phyloP scores from a whole-genome alignment of 257 asterid genomes.

The Solanum chmielewskii region DNA sequence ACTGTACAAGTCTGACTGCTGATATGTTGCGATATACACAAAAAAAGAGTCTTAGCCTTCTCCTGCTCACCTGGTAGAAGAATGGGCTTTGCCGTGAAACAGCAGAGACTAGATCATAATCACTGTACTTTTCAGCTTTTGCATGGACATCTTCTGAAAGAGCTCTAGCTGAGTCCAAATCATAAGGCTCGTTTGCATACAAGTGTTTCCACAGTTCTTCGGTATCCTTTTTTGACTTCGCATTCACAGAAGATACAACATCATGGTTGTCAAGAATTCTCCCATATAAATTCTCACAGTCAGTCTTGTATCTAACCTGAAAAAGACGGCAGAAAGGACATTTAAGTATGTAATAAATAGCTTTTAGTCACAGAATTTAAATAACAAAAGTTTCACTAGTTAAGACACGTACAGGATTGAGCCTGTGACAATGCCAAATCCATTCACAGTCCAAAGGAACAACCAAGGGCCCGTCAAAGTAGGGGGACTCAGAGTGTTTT shows the following conservation, averaged over 20 bases:
- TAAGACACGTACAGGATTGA: constrained; percentile 66
- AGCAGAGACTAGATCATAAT: constrained; percentile 76
- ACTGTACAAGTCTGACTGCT: not conserved
- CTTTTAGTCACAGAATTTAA: not conserved
- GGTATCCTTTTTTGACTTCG: constrained; percentile 23
- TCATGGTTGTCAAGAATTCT: constrained; percentile 57
- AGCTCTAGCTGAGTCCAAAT: constrained; percentile 27
- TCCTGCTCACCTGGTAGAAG: constrained; percentile 68
- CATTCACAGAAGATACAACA: constrained; percentile 57
- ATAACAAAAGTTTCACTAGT: not conserved
- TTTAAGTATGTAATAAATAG: not conserved
- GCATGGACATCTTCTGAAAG: constrained; percentile 9
- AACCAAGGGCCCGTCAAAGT: constrained; percentile 60
- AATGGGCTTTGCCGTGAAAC: constrained; percentile 82
- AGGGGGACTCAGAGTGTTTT: constrained; percentile 59
- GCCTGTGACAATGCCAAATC: constrained; percentile 99
- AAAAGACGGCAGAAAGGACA: not conserved
- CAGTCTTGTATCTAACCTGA: constrained; percentile 75
- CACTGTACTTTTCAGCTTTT: constrained; percentile 34
- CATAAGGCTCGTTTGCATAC: constrained; percentile 63
- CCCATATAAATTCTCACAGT: constrained; percentile 72
- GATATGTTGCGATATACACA: not conserved
- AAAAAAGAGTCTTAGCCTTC: not conserved
- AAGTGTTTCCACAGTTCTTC: constrained; percentile 53
- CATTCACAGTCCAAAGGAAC: constrained; percentile 96